Evolutionary conservation across 345 rosid genomes (phyloP), one percentile per base, ranked within the genome.

Genomic region (Eutrema yunnanense): DNA sequence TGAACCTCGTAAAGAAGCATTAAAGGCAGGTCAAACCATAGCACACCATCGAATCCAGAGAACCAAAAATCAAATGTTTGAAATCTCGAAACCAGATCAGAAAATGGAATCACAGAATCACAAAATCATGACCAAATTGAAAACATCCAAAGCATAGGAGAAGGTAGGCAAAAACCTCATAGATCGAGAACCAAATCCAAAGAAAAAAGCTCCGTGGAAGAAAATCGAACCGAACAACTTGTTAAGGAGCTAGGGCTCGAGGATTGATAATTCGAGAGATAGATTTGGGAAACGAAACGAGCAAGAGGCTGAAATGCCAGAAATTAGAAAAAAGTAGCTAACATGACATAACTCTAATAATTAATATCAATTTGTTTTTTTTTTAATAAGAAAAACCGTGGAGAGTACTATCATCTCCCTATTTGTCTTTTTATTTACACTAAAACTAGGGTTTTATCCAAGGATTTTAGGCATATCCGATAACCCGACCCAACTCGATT

Each of bases 191-290:
- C 1, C 59, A 4, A 5, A 54, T 50, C 68, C 37, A 10, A 12
- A 38, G 52, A 27, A 22, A 65, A 36, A 14, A 34, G 69, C 27
- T 52, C 37, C 43, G 64, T 27, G 2, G 69, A 59, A 51, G 71
- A 29, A 38, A 62, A 62, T 63, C 32, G 22, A 62, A 47, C 1
- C 8, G n/a, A 44, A 43, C 4, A 36, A 54, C n/a, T 22, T n/a
- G 36, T 52, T 1, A 22, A n/a, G 38, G 76, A 43, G 27, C 67
- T 48, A 58, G 68, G 68, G 78, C 64, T 68, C 65, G 60, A 75
- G 37, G 51, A 75, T 52, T 53, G 68, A 65, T 56, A n/a, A 63
- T 44, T 36, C 47, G 32, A 48, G 66, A 57, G 66, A 65, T 9
- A 14, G 72, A 74, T 62, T 29, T 32, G 74, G 64, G 2, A 14